These are phyloP conservation scores for Corchorus capsularis DNA, from an alignment of 345 rosid species.

Conservation along the genomic window DNA sequence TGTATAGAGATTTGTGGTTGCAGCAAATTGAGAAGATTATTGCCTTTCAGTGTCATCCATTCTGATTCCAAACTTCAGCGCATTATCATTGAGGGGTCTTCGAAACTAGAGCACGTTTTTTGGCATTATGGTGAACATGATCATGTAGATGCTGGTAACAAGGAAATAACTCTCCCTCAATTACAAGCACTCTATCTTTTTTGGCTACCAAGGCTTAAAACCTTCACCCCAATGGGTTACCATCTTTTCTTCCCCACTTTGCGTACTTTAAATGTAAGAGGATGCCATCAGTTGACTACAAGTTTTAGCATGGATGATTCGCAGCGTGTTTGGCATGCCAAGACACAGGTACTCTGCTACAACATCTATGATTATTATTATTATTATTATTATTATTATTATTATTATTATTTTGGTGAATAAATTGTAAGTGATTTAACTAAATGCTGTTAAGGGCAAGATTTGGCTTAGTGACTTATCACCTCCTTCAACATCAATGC, in stretches of 20 bases:
- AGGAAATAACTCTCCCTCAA: not conserved
- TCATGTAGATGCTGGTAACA: no score
- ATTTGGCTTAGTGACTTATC: no score
- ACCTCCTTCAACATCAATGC: no score
- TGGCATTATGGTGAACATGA: no score
- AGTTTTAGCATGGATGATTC: not conserved
- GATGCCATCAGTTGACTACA: not conserved
- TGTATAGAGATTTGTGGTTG: not conserved
- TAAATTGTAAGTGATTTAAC: no score
- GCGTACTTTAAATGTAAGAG: not conserved
- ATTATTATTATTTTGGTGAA: no score
- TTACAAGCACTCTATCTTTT: not conserved
- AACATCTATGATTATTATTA: no score
- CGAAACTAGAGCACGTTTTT: not conserved
- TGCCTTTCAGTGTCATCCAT: no score
- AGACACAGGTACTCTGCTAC: not conserved
- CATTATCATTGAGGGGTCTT: no score
- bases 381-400: no score
- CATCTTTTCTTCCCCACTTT: not conserved
- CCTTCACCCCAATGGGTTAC: not conserved
- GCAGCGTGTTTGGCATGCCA: not conserved
- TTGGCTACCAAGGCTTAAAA: not conserved
- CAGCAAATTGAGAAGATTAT: not conserved
- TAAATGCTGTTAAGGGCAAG: no score
- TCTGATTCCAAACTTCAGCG: not conserved